These are phyloP conservation scores for Rhizophlyctis rosea DNA, from an alignment of 192 early-diverging fungal species.

Conservation along the genomic window DNA sequence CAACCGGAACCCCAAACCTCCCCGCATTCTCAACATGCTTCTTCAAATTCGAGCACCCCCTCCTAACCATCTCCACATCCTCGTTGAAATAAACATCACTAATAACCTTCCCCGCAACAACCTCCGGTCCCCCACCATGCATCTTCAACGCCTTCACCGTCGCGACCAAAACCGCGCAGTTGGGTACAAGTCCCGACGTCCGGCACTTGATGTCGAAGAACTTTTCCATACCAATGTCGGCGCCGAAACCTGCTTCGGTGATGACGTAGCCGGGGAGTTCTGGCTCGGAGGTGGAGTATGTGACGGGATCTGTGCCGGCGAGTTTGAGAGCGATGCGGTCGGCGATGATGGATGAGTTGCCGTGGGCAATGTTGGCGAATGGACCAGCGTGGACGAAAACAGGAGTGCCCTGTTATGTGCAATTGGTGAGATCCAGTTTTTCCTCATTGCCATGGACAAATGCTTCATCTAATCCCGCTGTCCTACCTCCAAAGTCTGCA, in stretches of 20 bases:
- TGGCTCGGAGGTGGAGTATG: slow-evolving; percentile 24
- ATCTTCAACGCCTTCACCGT: slow-evolving; percentile 94
- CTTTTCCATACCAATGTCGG: slow-evolving; percentile 99
- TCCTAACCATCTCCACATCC: slow-evolving; percentile 78
- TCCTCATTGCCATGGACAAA: too few relatives aligned
- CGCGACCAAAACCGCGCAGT: slow-evolving; percentile 89
- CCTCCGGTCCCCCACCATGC: slow-evolving; percentile 95
- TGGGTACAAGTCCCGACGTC: slow-evolving; percentile 77
- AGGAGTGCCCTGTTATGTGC: slow-evolving; percentile 69
- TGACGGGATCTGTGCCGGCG: slow-evolving; percentile 57
- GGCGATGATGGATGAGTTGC: slow-evolving; percentile 94
- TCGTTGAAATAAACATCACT: slow-evolving; percentile 86
- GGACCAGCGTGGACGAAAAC: slow-evolving; percentile 98
- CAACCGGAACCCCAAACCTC: slow-evolving; percentile 83
- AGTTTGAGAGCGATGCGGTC: slow-evolving; percentile 94
- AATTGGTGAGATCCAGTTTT: not conserved
- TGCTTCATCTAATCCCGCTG: not conserved
- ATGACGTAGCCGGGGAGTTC: slow-evolving; percentile 77
- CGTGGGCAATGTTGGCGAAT: slow-evolving; percentile 99
- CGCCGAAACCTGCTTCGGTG: slow-evolving; percentile 99
- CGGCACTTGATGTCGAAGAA: slow-evolving; percentile 98
- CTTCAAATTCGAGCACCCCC: slow-evolving; percentile 81
- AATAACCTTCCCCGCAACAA: slow-evolving; percentile 85
- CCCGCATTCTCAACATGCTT: slow-evolving; percentile 91
- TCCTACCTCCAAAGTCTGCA: slow-evolving; percentile 92